Evolutionary conservation across 495 filamentous ascomycete genomes (phyloP).

Genomic region (Ramalina intermedia): DNA sequence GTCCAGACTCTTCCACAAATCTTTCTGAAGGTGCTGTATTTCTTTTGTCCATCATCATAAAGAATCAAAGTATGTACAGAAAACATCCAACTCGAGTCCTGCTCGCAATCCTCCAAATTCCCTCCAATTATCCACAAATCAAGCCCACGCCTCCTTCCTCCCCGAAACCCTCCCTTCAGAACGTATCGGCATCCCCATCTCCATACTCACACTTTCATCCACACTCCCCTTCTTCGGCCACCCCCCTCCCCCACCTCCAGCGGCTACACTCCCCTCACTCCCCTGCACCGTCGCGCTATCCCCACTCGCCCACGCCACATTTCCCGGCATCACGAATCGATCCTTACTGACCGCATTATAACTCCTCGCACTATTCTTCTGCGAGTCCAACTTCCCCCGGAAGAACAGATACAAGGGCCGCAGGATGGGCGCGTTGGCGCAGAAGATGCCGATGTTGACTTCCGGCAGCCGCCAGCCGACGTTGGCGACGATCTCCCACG

Average conservation of each 20-base stretch:
- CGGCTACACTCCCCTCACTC: not conserved
- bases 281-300: not conserved
- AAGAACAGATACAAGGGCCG: conserved; percentile 13
- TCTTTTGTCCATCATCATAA: too few species aligned
- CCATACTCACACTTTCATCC: conserved; percentile 3
- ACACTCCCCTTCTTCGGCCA: not conserved
- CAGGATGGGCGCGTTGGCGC: conserved; percentile 12
- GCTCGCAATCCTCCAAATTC: too few species aligned
- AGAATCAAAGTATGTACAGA: too few species aligned
- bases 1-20: too few species aligned
- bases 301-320: not conserved
- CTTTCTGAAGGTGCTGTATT: too few species aligned
- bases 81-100: too few species aligned
- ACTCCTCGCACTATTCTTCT: not conserved
- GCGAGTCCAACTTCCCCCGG: conserved; percentile 4
- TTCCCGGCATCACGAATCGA: conserved; percentile 2
- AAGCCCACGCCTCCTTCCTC: conserved; percentile 3
- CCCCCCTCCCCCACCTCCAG: not conserved
- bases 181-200: conserved; percentile 6
- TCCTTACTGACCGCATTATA: not conserved
- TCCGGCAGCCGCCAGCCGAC: conserved; percentile 12
- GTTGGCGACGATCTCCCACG: conserved; percentile 7
- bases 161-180: not conserved
- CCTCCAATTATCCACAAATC: not conserved
- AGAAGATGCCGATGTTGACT: conserved; percentile 16